Evolutionary conservation across 257 asterid genomes (phyloP), one percentile per base, ranked within the genome.

Genomic region (Nicotiana tabacum): DNA sequence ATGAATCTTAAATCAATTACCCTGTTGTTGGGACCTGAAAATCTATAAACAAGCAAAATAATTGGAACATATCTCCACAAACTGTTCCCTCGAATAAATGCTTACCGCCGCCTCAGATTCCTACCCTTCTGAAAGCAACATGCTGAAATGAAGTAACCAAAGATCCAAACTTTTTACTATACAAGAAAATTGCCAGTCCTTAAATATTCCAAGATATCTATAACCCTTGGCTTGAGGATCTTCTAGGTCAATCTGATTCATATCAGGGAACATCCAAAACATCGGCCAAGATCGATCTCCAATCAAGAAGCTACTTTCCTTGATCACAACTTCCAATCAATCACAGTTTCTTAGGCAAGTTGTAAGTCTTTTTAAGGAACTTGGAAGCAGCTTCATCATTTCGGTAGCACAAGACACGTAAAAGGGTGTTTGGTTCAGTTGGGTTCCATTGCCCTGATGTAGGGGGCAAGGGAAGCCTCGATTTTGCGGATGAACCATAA

Each of bases 381-480:
- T 87, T 96, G 0, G 99, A 81, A 55, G 99, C 98, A 69, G 95
- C 91, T 21, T 93, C 99, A 33, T 96, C 98, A 24, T 94, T 91
- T 85, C 99, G 91, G 87, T 94, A 86, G 86, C 99, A 96, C 83
- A 93, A 77, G 88, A 96, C 94, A 39, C 99, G 90, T 87, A 96
- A 72, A 87, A 96, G 85, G 0, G 98, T 96, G 88, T 96, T 96
- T 1, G 99, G 97, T 66, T 96, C 99, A 2, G 93, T 87, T 3
- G 98, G 88, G 85, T 85, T 92, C 99, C 99, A 96, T 74, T 94
- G 97, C 61, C 97, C 99, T 0, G 99, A 92, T 0, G 98, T 96
- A 67, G 98, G 93, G 58, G 99, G 99, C 66, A 96, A 88, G 15
- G 98, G 99, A 78, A 96, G 91, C 76, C 98, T 88, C 11, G 97